Evolutionary conservation across 495 filamentous ascomycete species (phyloP).

Genomic region (Clavariopsis aquatica): DNA sequence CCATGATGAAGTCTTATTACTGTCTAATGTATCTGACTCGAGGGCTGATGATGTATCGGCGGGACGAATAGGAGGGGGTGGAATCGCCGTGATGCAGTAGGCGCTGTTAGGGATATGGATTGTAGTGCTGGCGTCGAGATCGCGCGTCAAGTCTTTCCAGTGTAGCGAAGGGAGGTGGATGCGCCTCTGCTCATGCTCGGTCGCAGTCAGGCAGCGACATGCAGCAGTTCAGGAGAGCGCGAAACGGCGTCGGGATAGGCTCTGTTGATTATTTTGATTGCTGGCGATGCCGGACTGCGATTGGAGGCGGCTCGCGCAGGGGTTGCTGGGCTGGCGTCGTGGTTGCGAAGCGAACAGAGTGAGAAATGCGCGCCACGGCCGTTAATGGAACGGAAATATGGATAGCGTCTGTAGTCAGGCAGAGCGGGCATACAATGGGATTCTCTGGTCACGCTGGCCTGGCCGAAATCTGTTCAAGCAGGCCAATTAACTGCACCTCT

Average conservation of each 20-base stretch:
- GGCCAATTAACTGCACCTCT: too few relatives aligned
- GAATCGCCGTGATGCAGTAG: slow-evolving; percentile 20
- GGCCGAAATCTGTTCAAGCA: too few relatives aligned
- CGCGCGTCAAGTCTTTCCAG: slow-evolving; percentile 26
- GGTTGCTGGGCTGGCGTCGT: slow-evolving; percentile 6
- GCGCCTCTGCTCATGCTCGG: slow-evolving; percentile 18
- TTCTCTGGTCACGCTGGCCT: too few relatives aligned
- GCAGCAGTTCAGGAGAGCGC: not conserved
- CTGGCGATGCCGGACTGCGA: slow-evolving; percentile 9
- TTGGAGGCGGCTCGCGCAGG: slow-evolving; percentile 4
- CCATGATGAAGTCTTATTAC: slow-evolving; percentile 10
- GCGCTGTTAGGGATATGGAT: slow-evolving; percentile 15
- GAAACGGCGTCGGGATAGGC: not conserved
- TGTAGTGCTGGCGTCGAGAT: slow-evolving; percentile 22
- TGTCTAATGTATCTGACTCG: slow-evolving; percentile 12
- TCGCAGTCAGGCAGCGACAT: slow-evolving; percentile 10
- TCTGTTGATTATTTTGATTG: slow-evolving; percentile 24
- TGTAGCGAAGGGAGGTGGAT: not conserved
- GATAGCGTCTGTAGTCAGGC: too few relatives aligned
- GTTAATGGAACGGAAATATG: too few relatives aligned
- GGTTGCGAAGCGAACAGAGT: not conserved
- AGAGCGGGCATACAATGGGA: too few relatives aligned
- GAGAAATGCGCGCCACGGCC: not conserved
- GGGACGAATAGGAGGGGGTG: slow-evolving; percentile 23
- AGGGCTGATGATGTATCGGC: slow-evolving; percentile 11